phyloP scores from a whole-genome alignment of 257 asterid species.

The Fraxinus pennsylvanica region DNA sequence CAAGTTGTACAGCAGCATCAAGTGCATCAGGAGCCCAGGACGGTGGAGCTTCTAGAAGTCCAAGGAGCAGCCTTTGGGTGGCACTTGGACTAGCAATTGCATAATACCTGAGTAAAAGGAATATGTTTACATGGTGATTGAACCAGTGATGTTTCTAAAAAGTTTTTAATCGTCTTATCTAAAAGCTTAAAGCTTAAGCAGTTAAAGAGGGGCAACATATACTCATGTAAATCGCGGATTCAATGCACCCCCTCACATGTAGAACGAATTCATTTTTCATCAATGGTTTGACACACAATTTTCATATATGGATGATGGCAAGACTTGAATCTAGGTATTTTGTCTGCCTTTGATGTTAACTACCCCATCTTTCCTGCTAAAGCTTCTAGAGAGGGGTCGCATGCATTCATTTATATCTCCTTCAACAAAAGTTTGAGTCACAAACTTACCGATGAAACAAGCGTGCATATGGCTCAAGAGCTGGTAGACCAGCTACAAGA shows the following conservation, averaged over 20 bases:
- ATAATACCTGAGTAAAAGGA: constrained; percentile 65
- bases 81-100: constrained; percentile 99
- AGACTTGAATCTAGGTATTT: neutral
- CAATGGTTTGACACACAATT: neutral
- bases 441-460: constrained; percentile 75
- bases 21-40: constrained; percentile 99
- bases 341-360: neutral
- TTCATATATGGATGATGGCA: neutral
- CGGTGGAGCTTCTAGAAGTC: constrained; percentile 98
- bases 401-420: neutral
- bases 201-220: neutral
- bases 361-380: neutral
- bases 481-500: constrained; percentile 97
- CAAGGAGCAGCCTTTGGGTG: constrained; percentile 96
- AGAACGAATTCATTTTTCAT: neutral
- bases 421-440: constrained; percentile 15
- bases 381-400: neutral
- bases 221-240: neutral
- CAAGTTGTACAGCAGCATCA: constrained; percentile 98
- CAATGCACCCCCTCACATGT: neutral
- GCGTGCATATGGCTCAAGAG: constrained; percentile 99
- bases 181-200: neutral
- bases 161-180: neutral
- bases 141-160: constrained; percentile 14
- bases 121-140: constrained; percentile 22